Evolutionary conservation across 2,329 filamentous ascomycete species (phyloP).

Genomic region (Epichloe coenophiala): DNA sequence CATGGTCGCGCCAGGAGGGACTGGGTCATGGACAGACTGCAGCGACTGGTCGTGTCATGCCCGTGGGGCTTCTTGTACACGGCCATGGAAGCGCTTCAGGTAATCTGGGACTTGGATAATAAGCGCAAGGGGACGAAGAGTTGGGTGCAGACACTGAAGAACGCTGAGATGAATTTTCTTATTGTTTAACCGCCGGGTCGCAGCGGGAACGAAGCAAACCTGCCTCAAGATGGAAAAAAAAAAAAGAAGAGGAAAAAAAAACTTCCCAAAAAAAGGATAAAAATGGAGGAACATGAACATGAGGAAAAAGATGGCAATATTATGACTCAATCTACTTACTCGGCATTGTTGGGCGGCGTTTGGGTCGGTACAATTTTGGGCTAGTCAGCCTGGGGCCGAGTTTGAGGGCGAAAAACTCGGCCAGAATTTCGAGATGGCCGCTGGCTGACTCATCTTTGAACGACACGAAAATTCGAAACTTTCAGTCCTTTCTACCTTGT

Average conservation of each 20-base stretch:
- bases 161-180: slow-evolving; percentile 27
- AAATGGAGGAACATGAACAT: not conserved
- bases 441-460: not conserved
- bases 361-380: not conserved
- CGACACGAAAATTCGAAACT: not conserved
- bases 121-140: slow-evolving; percentile 16
- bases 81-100: slow-evolving; percentile 28
- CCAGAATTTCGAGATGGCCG: not conserved
- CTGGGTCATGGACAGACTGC: slow-evolving; percentile 35
- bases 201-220: not conserved
- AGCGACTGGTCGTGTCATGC: slow-evolving; percentile 24
- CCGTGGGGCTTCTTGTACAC: slow-evolving; percentile 37
- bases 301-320: not conserved
- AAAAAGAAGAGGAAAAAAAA: not conserved
- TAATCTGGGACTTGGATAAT: slow-evolving; percentile 28
- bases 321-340: not conserved
- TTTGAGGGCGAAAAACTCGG: not conserved
- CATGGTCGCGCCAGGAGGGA: slow-evolving; percentile 26
- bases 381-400: not conserved
- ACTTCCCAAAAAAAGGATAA: not conserved
- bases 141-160: slow-evolving; percentile 32
- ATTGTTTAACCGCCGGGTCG: slow-evolving; percentile 20
- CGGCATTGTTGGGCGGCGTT: not conserved
- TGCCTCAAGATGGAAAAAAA: not conserved
- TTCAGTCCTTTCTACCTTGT: not conserved